Conservation (phyloP, 2,329 filamentous ascomycete species). For the Colletotrichum aenigma region DNA sequence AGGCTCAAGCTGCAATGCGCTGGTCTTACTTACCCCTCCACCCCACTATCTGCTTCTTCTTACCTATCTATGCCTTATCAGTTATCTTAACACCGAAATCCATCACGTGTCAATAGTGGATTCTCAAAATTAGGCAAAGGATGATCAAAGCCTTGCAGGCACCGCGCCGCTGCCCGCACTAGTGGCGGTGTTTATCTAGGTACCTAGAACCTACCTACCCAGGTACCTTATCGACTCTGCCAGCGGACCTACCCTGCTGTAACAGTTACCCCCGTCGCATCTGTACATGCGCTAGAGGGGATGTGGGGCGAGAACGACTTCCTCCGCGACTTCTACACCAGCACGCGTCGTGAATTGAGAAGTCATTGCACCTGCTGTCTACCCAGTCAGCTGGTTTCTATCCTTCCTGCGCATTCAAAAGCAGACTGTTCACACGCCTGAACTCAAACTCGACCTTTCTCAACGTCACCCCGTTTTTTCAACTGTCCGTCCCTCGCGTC, state of each 20-base stretch:
- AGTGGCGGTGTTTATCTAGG: not conserved
- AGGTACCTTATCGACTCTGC: not conserved
- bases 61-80: not conserved
- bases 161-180: not conserved
- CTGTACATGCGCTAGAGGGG: not conserved
- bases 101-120: not conserved
- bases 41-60: not conserved
- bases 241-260: not conserved
- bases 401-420: not conserved
- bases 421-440: not conserved
- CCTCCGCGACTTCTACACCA: not conserved
- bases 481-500: not conserved
- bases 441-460: not conserved
- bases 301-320: not conserved
- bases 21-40: not conserved
- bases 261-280: not conserved
- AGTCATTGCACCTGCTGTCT: not conserved
- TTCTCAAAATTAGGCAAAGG: not conserved
- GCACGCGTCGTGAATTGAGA: not conserved
- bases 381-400: not conserved
- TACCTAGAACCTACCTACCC: not conserved
- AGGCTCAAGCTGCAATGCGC: not conserved
- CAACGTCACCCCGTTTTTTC: not conserved
- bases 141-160: not conserved
- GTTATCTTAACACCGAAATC: not conserved